Conservation (phyloP, 1,284 basidiomycete species). For the Apiotrichum mycotoxinovorans region DNA sequence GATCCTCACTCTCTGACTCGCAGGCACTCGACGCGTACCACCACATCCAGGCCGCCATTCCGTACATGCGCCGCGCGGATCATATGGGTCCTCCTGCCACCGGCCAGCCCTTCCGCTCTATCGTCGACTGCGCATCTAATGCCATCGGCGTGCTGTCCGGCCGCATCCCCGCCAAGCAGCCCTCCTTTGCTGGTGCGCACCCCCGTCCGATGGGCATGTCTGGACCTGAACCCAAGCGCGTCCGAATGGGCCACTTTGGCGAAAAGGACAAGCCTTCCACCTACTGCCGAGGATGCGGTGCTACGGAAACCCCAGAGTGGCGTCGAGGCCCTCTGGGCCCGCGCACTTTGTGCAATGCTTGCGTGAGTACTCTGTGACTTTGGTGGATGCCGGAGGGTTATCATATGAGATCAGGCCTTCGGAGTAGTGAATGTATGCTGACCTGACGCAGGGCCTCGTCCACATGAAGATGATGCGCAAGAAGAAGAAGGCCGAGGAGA, state of each 20-base stretch:
- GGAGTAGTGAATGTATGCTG: background rate
- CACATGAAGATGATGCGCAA: constrained; percentile 47
- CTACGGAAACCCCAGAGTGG: constrained; percentile 51
- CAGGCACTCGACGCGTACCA: constrained; percentile 27
- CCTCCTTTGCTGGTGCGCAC: background rate
- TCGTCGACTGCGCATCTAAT: constrained; percentile 30
- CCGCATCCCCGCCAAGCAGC: constrained; percentile 3
- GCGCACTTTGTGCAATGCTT: constrained; percentile 49
- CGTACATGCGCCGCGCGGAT: constrained; percentile 24
- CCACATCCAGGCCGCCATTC: constrained; percentile 27
- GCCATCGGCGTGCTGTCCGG: constrained; percentile 29
- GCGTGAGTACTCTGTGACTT: constrained; percentile 33
- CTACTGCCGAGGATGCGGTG: constrained; percentile 45
- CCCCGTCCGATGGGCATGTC: constrained; percentile 2
- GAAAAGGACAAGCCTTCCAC: constrained; percentile 28
- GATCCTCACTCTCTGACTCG: constrained; percentile 3
- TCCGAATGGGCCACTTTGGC: constrained; percentile 10
- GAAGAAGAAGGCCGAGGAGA: constrained; percentile 42
- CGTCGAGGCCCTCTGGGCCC: constrained; percentile 49
- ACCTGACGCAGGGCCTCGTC: constrained; percentile 37
- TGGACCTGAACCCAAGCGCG: constrained; percentile 10
- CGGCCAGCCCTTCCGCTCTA: constrained; percentile 26
- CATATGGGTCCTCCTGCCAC: constrained; percentile 3
- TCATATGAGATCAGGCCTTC: too few relatives aligned
- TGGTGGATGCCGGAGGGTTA: too few relatives aligned